Evolutionary conservation across 768 basidiomycete species (phyloP).

Genomic region (Termitomyces sp.): DNA sequence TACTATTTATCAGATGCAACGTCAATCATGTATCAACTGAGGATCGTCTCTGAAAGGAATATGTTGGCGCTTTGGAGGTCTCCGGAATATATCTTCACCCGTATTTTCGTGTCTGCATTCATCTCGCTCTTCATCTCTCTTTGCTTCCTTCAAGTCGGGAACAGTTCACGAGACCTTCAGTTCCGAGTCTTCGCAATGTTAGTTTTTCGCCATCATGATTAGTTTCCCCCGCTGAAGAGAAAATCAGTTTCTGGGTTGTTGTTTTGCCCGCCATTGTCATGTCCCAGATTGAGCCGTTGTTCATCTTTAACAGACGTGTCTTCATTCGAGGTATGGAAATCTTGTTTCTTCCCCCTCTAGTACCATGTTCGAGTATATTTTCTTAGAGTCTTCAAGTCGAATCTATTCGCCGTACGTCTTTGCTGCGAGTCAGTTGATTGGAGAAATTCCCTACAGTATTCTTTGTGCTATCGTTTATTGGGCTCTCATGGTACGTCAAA

Average conservation of each 20-base stretch:
- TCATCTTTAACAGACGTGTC: constrained; percentile 61
- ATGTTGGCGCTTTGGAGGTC: constrained; percentile 74
- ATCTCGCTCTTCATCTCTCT: constrained; percentile 69
- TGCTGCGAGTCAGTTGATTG: constrained; percentile 72
- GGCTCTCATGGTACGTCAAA: constrained; percentile 53
- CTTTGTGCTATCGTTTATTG: constrained; percentile 72
- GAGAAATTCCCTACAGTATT: constrained; percentile 75
- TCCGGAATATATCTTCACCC: constrained; percentile 81
- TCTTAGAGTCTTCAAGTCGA: constrained; percentile 66
- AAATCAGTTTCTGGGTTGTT: constrained; percentile 56
- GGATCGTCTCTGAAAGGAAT: constrained; percentile 60
- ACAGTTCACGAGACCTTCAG: constrained; percentile 60
- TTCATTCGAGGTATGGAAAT: constrained; percentile 27
- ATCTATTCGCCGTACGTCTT: constrained; percentile 87
- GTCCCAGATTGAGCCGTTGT: constrained; percentile 77
- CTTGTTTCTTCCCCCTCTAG: neutral
- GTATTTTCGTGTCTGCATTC: constrained; percentile 70
- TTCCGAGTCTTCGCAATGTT: constrained; percentile 79
- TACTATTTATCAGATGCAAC: constrained; percentile 54
- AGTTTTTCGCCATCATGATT: constrained; percentile 16
- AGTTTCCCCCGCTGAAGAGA: neutral
- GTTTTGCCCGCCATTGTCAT: constrained; percentile 73
- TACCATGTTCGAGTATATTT: neutral
- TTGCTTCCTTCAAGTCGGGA: constrained; percentile 73
- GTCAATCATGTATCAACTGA: constrained; percentile 68